Conservation (phyloP, 176 grass and related monocot genomes). For the Triticum monococcum region DNA sequence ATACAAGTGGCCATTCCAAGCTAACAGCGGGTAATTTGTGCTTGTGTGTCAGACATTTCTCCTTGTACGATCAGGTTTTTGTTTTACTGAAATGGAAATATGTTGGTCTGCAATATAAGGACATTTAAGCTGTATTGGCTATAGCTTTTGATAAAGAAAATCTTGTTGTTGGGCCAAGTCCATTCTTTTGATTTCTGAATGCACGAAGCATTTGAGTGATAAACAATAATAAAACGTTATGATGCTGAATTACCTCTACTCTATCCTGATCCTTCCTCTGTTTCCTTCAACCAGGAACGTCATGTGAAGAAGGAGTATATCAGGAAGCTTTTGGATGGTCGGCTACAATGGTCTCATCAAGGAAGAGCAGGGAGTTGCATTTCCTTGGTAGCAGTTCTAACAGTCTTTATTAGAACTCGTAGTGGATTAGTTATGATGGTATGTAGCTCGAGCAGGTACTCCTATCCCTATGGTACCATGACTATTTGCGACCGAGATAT, state of each 20-base stretch:
- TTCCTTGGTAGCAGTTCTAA: background rate
- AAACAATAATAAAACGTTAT: too few species aligned
- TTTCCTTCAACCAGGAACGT: background rate
- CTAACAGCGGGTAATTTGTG: too few species aligned
- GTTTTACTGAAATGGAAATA: background rate
- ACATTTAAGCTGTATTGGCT: background rate
- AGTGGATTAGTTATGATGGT: background rate
- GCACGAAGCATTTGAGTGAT: background rate
- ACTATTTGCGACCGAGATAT: background rate
- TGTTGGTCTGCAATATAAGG: background rate
- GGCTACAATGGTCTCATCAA: background rate
- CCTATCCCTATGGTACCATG: background rate
- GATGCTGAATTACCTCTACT: background rate
- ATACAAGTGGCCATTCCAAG: too few species aligned
- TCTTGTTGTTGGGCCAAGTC: background rate
- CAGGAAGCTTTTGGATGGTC: background rate
- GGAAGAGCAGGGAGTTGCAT: background rate
- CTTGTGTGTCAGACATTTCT: too few species aligned
- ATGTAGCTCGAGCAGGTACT: too few species aligned
- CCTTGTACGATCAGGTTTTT: too few species aligned
- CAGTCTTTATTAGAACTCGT: background rate
- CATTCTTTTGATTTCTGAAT: background rate
- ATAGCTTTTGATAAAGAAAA: background rate
- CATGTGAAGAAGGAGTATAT: background rate
- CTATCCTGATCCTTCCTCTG: background rate